These are phyloP conservation scores for Pogostemon cablin DNA, from an alignment of 257 asterid species.

Conservation along the genomic window DNA sequence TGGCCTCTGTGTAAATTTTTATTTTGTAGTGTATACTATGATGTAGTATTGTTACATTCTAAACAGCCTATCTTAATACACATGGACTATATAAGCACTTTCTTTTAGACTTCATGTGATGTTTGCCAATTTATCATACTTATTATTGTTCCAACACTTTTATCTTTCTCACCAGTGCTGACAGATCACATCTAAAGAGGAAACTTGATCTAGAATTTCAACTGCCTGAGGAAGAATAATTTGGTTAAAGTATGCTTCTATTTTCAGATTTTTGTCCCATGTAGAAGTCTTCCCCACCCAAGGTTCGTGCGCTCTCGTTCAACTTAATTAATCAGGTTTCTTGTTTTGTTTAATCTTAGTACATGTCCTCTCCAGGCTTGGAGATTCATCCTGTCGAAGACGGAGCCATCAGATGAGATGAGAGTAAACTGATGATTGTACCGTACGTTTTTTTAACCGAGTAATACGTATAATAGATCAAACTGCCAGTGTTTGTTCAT, in stretches of 20 bases:
- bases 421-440: slow-evolving; percentile 27
- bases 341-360: not conserved
- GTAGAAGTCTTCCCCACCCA: slow-evolving; percentile 30
- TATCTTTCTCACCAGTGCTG: slow-evolving; percentile 64
- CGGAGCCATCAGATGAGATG: slow-evolving; percentile 25
- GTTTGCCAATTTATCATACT: not conserved
- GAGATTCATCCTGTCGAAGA: slow-evolving; percentile 27
- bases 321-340: slow-evolving; percentile 5
- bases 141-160: slow-evolving; percentile 9
- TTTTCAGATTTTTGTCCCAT: slow-evolving; percentile 24
- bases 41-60: not conserved
- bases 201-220: slow-evolving; percentile 92
- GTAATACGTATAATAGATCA: slow-evolving; percentile 15
- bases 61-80: slow-evolving; percentile 4
- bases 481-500: not conserved
- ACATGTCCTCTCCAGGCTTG: slow-evolving; percentile 21
- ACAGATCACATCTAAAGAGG: slow-evolving; percentile 91
- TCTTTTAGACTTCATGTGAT: not conserved
- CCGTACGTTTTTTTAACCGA: slow-evolving; percentile 20
- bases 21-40: not conserved
- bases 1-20: not conserved
- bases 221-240: slow-evolving; percentile 71
- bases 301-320: slow-evolving; percentile 31
- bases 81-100: not conserved
- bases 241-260: slow-evolving; percentile 17